A percentile compares a stretch with the other conserved stretches of the same genome.
Conservation (phyloP, 2,329 filamentous ascomycete species). For the Colletotrichum kahawae region DNA sequence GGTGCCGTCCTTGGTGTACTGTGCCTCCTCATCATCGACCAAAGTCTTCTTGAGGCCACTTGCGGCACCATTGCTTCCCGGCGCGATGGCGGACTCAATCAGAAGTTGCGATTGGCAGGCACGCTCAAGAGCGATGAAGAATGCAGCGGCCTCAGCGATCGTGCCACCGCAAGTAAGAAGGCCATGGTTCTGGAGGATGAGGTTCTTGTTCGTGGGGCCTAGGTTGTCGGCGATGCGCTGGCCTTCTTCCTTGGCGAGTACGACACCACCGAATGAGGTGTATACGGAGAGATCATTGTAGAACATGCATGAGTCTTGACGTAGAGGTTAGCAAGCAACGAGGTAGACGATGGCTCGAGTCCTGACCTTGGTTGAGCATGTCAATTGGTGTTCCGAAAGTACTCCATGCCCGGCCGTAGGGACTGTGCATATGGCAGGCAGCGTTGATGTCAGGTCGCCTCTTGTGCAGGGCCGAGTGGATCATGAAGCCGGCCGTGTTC, state of each 20-base stretch:
- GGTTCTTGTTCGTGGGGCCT: constrained; percentile 59
- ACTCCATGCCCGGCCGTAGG: constrained; percentile 69
- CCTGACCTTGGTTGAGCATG: constrained; percentile 63
- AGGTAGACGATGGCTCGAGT: too few species aligned
- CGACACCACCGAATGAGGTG: constrained; percentile 52
- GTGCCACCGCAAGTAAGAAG: constrained; percentile 70
- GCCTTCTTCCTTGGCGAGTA: constrained; percentile 67
- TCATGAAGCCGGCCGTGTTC: constrained; percentile 72
- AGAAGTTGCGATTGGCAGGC: constrained; percentile 71
- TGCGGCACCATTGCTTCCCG: constrained; percentile 22
- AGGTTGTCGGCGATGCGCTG: constrained; percentile 64
- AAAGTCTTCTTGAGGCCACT: constrained; percentile 35
- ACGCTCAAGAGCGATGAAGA: constrained; percentile 71
- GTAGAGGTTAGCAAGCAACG: rapidly evolving
- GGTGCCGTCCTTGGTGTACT: constrained; percentile 32
- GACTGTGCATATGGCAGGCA: constrained; percentile 70
- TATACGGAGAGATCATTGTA: constrained; percentile 69
- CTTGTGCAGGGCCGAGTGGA: constrained; percentile 70
- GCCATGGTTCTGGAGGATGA: constrained; percentile 74
- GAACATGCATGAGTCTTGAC: constrained; percentile 63
- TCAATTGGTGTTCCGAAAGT: constrained; percentile 66
- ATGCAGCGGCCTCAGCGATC: constrained; percentile 73
- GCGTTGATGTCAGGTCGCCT: constrained; percentile 67
- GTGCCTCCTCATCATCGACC: constrained; percentile 46
- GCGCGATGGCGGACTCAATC: constrained; percentile 61